Evolutionary conservation across 495 filamentous ascomycete genomes (phyloP).

Genomic region (Durotheca rogersii): DNA sequence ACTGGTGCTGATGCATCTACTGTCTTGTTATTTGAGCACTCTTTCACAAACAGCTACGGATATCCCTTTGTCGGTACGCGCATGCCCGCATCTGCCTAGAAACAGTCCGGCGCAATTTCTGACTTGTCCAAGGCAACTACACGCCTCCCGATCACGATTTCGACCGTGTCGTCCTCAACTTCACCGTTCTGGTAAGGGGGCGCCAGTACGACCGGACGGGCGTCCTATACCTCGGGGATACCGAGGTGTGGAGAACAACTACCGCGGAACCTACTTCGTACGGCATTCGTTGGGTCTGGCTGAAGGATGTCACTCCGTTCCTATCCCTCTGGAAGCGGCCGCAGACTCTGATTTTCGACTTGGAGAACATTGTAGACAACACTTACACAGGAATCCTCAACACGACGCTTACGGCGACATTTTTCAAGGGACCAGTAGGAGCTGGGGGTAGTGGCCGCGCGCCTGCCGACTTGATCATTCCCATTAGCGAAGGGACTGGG

Average conservation of each 20-base stretch:
- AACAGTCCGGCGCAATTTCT: background rate
- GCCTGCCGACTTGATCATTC: constrained; percentile 72
- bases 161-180: constrained; percentile 79
- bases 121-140: constrained; percentile 58
- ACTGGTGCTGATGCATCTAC: constrained; percentile 44
- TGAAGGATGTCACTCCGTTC: constrained; percentile 83
- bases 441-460: constrained; percentile 23
- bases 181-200: constrained; percentile 74
- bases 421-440: constrained; percentile 56
- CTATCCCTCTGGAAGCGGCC: constrained; percentile 64
- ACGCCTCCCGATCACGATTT: constrained; percentile 73
- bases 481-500: constrained; percentile 65
- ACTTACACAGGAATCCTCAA: constrained; percentile 79
- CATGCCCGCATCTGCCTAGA: constrained; percentile 1
- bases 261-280: constrained; percentile 78
- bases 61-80: constrained; percentile 72
- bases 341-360: constrained; percentile 81
- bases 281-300: constrained; percentile 74
- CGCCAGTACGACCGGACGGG: constrained; percentile 81
- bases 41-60: constrained; percentile 78
- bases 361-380: constrained; percentile 73
- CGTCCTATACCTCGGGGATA: constrained; percentile 79
- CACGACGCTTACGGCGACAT: constrained; percentile 76
- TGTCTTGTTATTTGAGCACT: constrained; percentile 67
- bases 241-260: constrained; percentile 82